Conservation (phyloP, 345 rosid genomes). For the Lenwebbia sp. region DNA sequence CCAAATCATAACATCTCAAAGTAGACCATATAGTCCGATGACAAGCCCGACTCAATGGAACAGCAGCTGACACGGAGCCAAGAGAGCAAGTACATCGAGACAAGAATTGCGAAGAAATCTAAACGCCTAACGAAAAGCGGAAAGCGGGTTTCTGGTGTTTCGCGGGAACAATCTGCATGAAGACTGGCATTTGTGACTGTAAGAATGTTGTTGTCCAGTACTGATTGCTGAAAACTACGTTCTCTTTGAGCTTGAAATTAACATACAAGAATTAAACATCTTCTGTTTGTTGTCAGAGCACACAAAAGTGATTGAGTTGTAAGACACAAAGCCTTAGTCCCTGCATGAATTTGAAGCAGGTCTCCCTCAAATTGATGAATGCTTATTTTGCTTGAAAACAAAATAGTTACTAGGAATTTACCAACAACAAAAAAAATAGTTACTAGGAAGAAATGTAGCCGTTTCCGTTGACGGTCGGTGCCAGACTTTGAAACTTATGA, state of each 20-base stretch:
- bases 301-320: not conserved
- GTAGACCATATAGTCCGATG: not conserved
- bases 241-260: not conserved
- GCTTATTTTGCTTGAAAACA: not conserved
- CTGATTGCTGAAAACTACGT: not conserved
- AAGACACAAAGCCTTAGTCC: not conserved
- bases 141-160: not conserved
- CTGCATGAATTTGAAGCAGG: not conserved
- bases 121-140: not conserved
- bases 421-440: not conserved
- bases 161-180: not conserved
- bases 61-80: not conserved
- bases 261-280: not conserved
- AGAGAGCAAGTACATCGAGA: not conserved
- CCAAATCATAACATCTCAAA: not conserved
- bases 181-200: not conserved
- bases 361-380: not conserved
- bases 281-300: not conserved
- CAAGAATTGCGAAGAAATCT: not conserved
- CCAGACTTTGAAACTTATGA: not conserved
- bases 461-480: not conserved
- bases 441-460: not conserved
- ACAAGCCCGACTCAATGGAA: not conserved
- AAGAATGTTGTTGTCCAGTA: not conserved
- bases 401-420: not conserved